These are phyloP conservation scores for Serendipita indica DNA, from an alignment of 768 basidiomycete genomes.

Conservation along the genomic window DNA sequence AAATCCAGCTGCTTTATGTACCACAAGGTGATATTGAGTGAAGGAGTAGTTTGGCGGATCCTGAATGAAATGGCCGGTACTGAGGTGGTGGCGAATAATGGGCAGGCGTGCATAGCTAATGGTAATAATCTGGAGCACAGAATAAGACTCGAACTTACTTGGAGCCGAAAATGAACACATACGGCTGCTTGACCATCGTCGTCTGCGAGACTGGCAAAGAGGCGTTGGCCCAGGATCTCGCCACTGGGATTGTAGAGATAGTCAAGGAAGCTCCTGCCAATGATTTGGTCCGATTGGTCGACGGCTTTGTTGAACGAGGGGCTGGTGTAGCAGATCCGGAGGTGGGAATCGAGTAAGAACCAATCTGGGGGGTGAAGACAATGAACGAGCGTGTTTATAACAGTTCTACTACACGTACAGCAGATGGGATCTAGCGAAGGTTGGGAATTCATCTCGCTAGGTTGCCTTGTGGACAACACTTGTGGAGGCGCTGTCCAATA, in stretches of 20 bases:
- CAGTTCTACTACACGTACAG: background rate
- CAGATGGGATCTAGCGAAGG: background rate
- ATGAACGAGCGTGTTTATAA: background rate
- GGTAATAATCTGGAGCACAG: background rate
- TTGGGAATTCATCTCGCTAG: background rate
- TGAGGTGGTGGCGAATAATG: background rate
- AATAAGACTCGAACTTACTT: background rate
- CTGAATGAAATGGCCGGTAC: background rate
- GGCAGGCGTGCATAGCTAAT: background rate
- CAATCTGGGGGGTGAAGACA: slow-evolving; percentile 1
- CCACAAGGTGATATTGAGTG: background rate
- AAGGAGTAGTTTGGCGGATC: background rate
- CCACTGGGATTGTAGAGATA: background rate
- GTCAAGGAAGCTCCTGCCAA: slow-evolving; percentile 6
- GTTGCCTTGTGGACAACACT: slow-evolving; percentile 1
- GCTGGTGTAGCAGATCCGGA: slow-evolving; percentile 8
- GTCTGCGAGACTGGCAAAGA: background rate
- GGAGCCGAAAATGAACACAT: background rate
- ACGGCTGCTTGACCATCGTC: background rate
- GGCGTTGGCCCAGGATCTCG: background rate
- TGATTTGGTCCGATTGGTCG: background rate
- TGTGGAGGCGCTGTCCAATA: background rate
- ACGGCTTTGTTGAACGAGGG: slow-evolving; percentile 5
- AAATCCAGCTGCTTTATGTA: background rate
- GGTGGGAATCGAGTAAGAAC: background rate